Evolutionary conservation across 139 green algal species (phyloP).

Genomic region (Chlorella sp.): DNA sequence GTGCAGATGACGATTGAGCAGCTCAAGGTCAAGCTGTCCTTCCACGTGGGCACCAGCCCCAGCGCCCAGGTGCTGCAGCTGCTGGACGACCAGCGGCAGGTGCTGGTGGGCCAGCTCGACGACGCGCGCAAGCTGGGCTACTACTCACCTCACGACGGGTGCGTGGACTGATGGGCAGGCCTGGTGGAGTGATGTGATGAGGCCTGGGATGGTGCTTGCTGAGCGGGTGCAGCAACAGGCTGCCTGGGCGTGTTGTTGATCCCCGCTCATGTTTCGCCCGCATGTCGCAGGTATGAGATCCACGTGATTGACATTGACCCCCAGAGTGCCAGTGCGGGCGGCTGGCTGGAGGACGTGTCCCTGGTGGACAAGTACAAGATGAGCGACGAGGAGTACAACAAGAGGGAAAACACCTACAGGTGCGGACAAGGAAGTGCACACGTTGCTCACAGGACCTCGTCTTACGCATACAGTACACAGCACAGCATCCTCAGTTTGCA

Average conservation of each 20-base stretch:
- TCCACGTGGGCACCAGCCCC: conserved; percentile 78
- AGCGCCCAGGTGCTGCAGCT: conserved; percentile 78
- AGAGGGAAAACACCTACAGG: conserved; percentile 86
- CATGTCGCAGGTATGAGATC: conserved; percentile 55
- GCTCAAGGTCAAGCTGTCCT: conserved; percentile 87
- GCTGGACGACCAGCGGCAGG: conserved; percentile 56
- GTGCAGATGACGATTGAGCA: conserved; percentile 71
- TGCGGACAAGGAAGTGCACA: conserved; percentile 1
- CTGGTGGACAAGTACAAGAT: conserved; percentile 98
- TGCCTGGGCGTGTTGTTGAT: no score
- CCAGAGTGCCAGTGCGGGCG: conserved; percentile 67
- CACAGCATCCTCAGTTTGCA: no score
- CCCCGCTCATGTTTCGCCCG: background rate
- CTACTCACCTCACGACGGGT: conserved; percentile 88
- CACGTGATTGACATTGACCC: conserved; percentile 91
- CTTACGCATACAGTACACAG: no score
- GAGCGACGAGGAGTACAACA: conserved; percentile 88
- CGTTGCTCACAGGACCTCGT: no score
- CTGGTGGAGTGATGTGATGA: no score
- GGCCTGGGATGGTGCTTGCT: no score
- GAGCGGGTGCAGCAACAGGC: no score
- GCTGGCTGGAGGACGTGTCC: conserved; percentile 93
- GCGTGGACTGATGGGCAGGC: no score
- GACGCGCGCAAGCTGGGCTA: conserved; percentile 81
- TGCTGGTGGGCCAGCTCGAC: conserved; percentile 52